Conservation (phyloP, 1,284 basidiomycete species). For the Papiliotrema laurentii region DNA sequence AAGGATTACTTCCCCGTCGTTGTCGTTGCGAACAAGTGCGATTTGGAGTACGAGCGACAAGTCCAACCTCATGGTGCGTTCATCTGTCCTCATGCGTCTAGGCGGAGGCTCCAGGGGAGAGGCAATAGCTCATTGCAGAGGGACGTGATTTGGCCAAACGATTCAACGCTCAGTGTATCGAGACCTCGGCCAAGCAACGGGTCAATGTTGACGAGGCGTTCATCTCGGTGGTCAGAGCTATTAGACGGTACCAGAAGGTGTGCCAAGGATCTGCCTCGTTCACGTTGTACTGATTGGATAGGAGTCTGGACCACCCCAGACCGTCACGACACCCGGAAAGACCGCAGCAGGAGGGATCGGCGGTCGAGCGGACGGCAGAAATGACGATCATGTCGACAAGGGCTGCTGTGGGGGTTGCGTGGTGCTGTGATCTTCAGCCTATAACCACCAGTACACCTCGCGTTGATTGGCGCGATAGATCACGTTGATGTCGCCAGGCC, state of each 20-base stretch:
- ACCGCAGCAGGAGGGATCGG: constrained; percentile 56
- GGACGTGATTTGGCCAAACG: constrained; percentile 94
- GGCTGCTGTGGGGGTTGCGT: constrained; percentile 73
- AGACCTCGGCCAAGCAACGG: constrained; percentile 97
- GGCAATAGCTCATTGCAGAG: constrained; percentile 56
- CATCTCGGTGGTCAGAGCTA: constrained; percentile 91
- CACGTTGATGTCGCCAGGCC: too few relatives aligned
- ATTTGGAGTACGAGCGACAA: constrained; percentile 95
- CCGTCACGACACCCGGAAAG: constrained; percentile 44
- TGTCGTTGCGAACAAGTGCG: constrained; percentile 98
- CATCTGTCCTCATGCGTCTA: background rate
- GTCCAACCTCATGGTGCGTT: constrained; percentile 87
- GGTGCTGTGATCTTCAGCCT: too few relatives aligned
- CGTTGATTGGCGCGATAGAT: too few relatives aligned
- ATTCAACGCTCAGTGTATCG: constrained; percentile 95
- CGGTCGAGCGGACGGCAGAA: constrained; percentile 46
- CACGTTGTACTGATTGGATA: constrained; percentile 7
- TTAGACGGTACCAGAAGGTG: constrained; percentile 92
- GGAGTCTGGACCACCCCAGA: constrained; percentile 40
- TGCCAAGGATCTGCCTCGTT: constrained; percentile 9
- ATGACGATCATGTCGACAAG: constrained; percentile 47
- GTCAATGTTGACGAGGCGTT: constrained; percentile 99
- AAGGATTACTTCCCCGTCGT: constrained; percentile 97
- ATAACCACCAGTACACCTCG: too few relatives aligned
- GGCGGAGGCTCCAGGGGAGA: background rate